Conservation (phyloP, 2,329 filamentous ascomycete species). For the Fusarium ambrosium region DNA sequence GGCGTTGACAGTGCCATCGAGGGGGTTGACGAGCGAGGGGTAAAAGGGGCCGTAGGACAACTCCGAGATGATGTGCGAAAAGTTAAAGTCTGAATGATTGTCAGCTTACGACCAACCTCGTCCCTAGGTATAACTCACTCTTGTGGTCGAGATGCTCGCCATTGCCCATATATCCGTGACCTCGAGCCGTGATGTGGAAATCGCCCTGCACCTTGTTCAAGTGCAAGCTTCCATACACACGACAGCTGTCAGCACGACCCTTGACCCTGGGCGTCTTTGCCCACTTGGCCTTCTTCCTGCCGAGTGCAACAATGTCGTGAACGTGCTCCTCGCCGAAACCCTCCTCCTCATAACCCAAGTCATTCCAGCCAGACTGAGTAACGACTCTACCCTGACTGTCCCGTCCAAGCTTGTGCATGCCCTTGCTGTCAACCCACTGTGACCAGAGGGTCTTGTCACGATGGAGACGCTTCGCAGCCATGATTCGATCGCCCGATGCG, state of each 20-base stretch:
- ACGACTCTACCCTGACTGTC: conserved; percentile 68
- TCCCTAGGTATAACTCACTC: conserved; percentile 64
- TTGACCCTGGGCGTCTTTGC: conserved; percentile 81
- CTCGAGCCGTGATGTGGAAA: conserved; percentile 95
- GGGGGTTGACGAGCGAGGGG: conserved; percentile 91
- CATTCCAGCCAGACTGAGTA: conserved; percentile 70
- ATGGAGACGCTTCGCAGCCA: conserved; percentile 80
- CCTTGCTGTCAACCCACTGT: conserved; percentile 82
- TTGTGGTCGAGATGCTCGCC: conserved; percentile 84
- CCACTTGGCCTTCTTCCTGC: conserved; percentile 73
- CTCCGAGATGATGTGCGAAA: conserved; percentile 96
- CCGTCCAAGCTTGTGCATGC: conserved; percentile 71
- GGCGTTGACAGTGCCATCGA: conserved; percentile 88
- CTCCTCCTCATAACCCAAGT: conserved; percentile 66
- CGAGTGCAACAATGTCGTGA: conserved; percentile 86
- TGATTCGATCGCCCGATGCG: conserved; percentile 90
- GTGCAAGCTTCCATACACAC: conserved; percentile 90
- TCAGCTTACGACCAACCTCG: conserved; percentile 28
- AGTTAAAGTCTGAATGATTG: conserved; percentile 82
- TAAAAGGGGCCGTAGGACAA: conserved; percentile 98
- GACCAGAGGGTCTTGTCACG: conserved; percentile 85
- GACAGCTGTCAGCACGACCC: conserved; percentile 78
- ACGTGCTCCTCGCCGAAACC: conserved; percentile 86
- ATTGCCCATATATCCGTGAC: conserved; percentile 91
- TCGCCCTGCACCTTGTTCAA: conserved; percentile 98